Conservation (phyloP, 805 yeast species). For the Candida boidinii region DNA sequence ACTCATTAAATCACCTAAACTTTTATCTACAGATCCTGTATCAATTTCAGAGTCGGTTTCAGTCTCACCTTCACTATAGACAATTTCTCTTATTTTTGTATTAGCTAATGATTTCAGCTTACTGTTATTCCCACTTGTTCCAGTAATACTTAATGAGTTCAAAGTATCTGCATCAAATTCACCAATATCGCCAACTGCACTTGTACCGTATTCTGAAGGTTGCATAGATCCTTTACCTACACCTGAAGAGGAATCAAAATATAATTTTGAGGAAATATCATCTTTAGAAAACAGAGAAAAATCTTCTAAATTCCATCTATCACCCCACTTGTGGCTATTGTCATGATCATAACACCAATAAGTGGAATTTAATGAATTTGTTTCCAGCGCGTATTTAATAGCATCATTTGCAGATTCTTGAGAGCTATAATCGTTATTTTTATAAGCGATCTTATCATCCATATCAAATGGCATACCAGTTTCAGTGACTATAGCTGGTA, state of each 20-base stretch:
- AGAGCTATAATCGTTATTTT: constrained; percentile 54
- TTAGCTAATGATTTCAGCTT: neutral
- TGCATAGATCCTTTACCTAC: too few relatives aligned
- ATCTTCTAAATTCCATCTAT: constrained; percentile 90
- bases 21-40: too few relatives aligned
- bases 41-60: constrained; percentile 9
- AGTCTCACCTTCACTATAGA: constrained; percentile 1
- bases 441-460: constrained; percentile 71
- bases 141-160: too few relatives aligned
- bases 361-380: constrained; percentile 60
- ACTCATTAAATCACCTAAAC: constrained; percentile 8
- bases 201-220: too few relatives aligned
- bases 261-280: constrained; percentile 24
- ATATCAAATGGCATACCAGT: constrained; percentile 98
- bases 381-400: constrained; percentile 68
- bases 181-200: too few relatives aligned
- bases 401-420: constrained; percentile 87
- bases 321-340: constrained; percentile 83
- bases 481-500: constrained; percentile 81
- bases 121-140: too few relatives aligned
- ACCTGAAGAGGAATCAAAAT: neutral
- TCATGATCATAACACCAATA: constrained; percentile 77
- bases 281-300: constrained; percentile 78
- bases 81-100: neutral
- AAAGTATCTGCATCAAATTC: too few relatives aligned